Conservation (phyloP, 2,329 filamentous ascomycete species). For the Aspergillus bombycis region DNA sequence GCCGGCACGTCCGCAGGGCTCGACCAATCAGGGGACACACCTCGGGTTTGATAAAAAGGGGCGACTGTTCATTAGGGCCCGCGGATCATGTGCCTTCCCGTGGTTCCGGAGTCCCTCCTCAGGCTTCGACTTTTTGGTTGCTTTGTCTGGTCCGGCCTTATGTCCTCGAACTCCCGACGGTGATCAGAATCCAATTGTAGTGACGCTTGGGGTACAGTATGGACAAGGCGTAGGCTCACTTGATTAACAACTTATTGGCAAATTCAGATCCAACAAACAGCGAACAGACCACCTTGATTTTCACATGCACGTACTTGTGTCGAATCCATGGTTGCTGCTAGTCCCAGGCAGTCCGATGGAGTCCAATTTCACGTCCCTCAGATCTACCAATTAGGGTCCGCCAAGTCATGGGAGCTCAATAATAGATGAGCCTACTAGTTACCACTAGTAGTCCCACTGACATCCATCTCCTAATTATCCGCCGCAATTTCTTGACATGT, state of each 20-base stretch:
- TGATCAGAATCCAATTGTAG: no score
- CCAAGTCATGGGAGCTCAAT: not conserved
- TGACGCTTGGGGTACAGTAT: no score
- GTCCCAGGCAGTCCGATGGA: not conserved
- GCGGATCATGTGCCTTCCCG: constrained; percentile 21
- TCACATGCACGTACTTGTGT: not conserved
- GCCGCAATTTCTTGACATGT: no score
- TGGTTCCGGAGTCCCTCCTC: not conserved
- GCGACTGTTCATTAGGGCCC: constrained; percentile 3
- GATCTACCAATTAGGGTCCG: constrained; percentile 3
- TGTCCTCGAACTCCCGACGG: no score
- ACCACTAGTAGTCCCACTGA: not conserved
- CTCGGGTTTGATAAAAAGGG: constrained; percentile 32
- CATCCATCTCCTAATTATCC: no score
- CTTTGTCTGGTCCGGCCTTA: no score
- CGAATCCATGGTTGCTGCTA: not conserved
- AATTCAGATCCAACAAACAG: not conserved
- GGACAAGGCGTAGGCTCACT: no score
- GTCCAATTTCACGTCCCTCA: not conserved
- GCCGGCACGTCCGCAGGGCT: constrained; percentile 29
- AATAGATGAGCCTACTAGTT: not conserved
- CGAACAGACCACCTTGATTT: constrained; percentile 1
- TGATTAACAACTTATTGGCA: no score
- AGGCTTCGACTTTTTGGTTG: no score
- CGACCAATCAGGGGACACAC: constrained; percentile 30